Conservation (phyloP, 768 basidiomycete species). For the Suillus alpinus region DNA sequence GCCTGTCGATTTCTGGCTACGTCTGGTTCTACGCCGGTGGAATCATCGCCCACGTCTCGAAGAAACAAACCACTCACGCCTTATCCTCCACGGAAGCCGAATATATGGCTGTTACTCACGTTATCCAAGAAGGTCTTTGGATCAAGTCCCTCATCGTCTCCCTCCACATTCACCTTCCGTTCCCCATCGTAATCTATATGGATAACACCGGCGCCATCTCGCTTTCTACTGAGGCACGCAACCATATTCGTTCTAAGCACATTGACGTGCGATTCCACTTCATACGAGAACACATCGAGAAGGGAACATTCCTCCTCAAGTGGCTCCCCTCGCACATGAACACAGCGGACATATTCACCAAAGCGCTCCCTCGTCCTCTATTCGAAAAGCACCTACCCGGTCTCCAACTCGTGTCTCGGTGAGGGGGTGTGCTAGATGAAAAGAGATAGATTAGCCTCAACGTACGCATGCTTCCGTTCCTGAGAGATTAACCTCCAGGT, state of each 20-base stretch:
- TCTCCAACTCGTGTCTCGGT: too few species aligned
- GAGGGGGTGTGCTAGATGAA: too few species aligned
- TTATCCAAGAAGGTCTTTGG: not conserved
- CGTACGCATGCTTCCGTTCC: too few species aligned
- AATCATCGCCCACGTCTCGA: not conserved
- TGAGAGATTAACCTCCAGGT: too few species aligned
- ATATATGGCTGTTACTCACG: conserved; percentile 17
- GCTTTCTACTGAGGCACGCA: not conserved
- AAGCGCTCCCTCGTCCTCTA: not conserved
- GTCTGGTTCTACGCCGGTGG: not conserved
- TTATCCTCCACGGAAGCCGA: conserved; percentile 25
- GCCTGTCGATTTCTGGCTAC: not conserved
- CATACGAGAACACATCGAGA: not conserved
- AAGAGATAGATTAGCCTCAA: too few species aligned
- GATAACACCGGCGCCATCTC: not conserved
- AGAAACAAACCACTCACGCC: conserved; percentile 16
- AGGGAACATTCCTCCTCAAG: not conserved
- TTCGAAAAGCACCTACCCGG: not conserved
- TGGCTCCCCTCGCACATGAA: not conserved
- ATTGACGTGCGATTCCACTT: not conserved
- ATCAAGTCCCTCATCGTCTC: not conserved
- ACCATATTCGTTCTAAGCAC: not conserved
- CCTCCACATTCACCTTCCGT: not conserved
- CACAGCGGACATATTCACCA: not conserved
- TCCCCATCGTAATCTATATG: not conserved